Evolutionary conservation across 179 eudicot genomes (phyloP).

Genomic region (Kewa caespitosa): DNA sequence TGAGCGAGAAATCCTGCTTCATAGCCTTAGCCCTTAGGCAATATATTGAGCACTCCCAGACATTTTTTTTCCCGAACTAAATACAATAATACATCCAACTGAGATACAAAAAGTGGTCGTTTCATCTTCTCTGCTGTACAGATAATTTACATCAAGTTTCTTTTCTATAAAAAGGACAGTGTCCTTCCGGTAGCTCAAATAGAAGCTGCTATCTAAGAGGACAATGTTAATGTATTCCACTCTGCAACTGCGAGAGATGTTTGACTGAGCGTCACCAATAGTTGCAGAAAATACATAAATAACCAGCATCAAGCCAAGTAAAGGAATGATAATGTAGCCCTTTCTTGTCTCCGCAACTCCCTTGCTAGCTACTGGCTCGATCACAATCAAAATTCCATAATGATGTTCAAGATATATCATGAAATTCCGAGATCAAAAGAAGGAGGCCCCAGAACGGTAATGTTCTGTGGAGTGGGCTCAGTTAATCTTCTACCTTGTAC

Average conservation of each 20-base stretch:
- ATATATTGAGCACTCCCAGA: no score
- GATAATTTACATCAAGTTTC: not conserved
- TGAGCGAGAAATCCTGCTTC: no score
- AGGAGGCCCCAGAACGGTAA: constrained; percentile 38
- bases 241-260: not conserved
- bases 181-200: not conserved
- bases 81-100: no score
- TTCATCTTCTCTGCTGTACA: constrained; percentile 12
- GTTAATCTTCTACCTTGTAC: constrained; percentile 24
- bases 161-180: not conserved
- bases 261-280: not conserved
- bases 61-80: no score
- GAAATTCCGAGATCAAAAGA: constrained; percentile 81
- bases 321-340: not conserved
- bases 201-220: not conserved
- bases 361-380: not conserved
- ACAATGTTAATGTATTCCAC: not conserved
- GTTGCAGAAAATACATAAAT: not conserved
- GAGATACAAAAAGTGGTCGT: no score
- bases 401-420: constrained; percentile 1
- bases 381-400: not conserved
- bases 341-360: not conserved
- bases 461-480: constrained; percentile 26
- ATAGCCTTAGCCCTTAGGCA: no score
- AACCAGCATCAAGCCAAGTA: not conserved